A percentile compares a stretch with the other conserved stretches of the same genome.
Conservation (phyloP, 768 basidiomycete genomes). For the Boletus tomentosulus region DNA sequence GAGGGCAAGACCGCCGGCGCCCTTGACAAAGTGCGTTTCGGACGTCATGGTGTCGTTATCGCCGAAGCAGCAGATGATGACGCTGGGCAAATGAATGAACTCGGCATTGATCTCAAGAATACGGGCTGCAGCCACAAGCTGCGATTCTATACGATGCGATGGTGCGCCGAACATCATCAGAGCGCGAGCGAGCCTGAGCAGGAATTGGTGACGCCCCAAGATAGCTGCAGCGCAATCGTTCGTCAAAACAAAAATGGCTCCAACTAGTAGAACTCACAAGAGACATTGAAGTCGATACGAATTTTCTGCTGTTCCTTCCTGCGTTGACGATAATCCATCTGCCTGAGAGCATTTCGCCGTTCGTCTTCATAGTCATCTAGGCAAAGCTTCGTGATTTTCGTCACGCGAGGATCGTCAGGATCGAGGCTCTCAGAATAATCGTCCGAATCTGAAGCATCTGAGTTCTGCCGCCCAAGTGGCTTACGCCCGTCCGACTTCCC, state of each 20-base stretch:
- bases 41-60: conserved; percentile 87
- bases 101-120: conserved; percentile 91
- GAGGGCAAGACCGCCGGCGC: conserved; percentile 69
- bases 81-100: conserved; percentile 79
- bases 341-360: conserved; percentile 54
- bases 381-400: conserved; percentile 47
- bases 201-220: conserved; percentile 76
- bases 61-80: conserved; percentile 86
- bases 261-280: conserved; percentile 43
- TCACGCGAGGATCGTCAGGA: conserved; percentile 68
- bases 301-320: conserved; percentile 61
- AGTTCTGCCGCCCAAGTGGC: conserved; percentile 35
- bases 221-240: conserved; percentile 47
- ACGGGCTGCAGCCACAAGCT: conserved; percentile 81
- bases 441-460: conserved; percentile 39
- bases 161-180: conserved; percentile 92
- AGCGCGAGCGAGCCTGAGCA: conserved; percentile 79
- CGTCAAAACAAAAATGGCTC: conserved; percentile 1
- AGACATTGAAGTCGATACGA: conserved; percentile 71
- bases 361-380: conserved; percentile 59
- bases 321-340: conserved; percentile 65
- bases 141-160: conserved; percentile 90
- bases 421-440: conserved; percentile 55
- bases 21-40: conserved; percentile 87
- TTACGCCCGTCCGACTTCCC: conserved; percentile 9